Conservation (phyloP, 805 yeast genomes). For the Lipomyces mesembrius region DNA sequence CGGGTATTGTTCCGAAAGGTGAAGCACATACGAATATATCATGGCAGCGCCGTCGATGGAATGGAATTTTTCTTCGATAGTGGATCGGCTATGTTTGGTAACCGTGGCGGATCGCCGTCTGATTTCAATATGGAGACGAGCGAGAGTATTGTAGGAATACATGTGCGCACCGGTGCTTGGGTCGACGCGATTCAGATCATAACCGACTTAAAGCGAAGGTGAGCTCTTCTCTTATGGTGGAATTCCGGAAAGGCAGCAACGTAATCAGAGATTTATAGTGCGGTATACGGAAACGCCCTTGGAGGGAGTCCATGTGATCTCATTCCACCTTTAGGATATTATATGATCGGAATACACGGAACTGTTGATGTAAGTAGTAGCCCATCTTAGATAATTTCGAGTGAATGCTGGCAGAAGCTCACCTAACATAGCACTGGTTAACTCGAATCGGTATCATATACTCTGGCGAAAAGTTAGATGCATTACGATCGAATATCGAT, state of each 20-base stretch:
- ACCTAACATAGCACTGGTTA: conserved; percentile 17
- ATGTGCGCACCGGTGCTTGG: conserved; percentile 82
- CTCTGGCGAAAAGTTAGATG: conserved; percentile 7
- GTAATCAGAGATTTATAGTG: conserved; percentile 42
- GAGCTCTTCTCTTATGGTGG: conserved; percentile 47
- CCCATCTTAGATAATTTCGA: not conserved
- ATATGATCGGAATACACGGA: conserved; percentile 74
- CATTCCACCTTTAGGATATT: conserved; percentile 64
- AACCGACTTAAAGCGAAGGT: conserved; percentile 48
- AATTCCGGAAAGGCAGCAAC: conserved; percentile 23
- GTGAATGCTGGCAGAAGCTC: not conserved
- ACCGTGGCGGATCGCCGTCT: conserved; percentile 49
- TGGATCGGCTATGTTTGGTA: conserved; percentile 45
- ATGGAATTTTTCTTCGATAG: conserved; percentile 56
- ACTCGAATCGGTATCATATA: conserved; percentile 25
- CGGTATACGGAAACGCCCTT: conserved; percentile 65
- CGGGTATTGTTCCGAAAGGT: conserved; percentile 43
- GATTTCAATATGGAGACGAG: conserved; percentile 62
- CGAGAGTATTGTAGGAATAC: conserved; percentile 64
- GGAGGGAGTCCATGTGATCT: conserved; percentile 70
- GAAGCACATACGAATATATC: conserved; percentile 63
- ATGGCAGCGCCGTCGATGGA: conserved; percentile 85
- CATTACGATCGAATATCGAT: not conserved
- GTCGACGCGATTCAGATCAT: conserved; percentile 81
- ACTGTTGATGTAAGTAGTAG: conserved; percentile 50